phyloP scores from a whole-genome alignment of 1,139 yeast genomes.

The Yamadazyma mexicana region DNA sequence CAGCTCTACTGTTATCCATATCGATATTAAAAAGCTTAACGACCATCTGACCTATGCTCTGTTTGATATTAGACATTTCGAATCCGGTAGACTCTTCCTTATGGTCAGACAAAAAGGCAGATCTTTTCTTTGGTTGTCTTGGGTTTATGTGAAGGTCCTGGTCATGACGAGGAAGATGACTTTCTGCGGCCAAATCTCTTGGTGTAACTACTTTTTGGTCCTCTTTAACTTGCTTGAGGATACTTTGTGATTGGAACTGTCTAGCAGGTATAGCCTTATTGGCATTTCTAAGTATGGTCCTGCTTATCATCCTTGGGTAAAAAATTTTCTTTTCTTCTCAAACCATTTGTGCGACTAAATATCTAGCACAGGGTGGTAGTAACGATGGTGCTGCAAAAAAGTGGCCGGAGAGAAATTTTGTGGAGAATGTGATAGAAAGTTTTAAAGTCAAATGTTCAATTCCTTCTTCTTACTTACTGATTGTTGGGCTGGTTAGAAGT shows the following conservation, averaged over 20 bases:
- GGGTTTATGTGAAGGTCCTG: slow-evolving; percentile 42
- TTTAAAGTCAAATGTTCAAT: too few species aligned
- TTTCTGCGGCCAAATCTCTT: slow-evolving; percentile 45
- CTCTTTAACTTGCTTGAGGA: slow-evolving; percentile 14
- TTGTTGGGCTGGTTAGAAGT: too few species aligned
- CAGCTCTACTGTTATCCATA: slow-evolving; percentile 90
- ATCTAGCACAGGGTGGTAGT: too few species aligned
- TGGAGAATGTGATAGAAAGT: too few species aligned
- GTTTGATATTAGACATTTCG: slow-evolving; percentile 67
- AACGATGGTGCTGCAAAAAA: too few species aligned
- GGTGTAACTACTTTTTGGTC: slow-evolving; percentile 30
- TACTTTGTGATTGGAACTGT: slow-evolving; percentile 14
- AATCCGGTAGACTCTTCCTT: slow-evolving; percentile 58
- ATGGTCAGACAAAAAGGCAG: slow-evolving; percentile 52
- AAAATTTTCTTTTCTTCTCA: neutral
- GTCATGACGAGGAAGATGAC: slow-evolving; percentile 47
- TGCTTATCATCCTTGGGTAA: slow-evolving; percentile 6
- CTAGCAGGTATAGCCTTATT: neutral
- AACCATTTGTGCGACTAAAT: slow-evolving; percentile 2
- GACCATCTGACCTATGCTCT: slow-evolving; percentile 69
- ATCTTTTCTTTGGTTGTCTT: slow-evolving; percentile 42
- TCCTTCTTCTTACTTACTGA: too few species aligned
- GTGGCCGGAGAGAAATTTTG: too few species aligned
- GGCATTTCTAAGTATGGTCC: neutral
- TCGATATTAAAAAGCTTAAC: slow-evolving; percentile 71